Conservation (phyloP, 495 filamentous ascomycete genomes). For the Podospora pseudocomata region DNA sequence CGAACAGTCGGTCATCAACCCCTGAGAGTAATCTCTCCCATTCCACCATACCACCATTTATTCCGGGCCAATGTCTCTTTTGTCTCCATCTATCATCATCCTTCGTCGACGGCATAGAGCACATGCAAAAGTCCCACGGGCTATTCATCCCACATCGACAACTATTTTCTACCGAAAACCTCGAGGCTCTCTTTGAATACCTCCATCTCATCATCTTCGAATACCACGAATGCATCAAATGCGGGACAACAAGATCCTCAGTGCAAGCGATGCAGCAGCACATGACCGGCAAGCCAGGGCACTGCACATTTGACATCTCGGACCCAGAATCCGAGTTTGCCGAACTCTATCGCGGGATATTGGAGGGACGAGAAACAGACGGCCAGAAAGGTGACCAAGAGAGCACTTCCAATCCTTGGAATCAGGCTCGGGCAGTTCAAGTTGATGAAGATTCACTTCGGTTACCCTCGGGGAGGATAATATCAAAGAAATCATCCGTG, state of each 20-base stretch:
- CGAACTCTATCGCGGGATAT: slow-evolving; percentile 28
- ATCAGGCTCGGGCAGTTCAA: neutral
- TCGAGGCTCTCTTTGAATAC: slow-evolving; percentile 34
- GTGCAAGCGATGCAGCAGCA: slow-evolving; percentile 38
- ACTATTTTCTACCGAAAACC: slow-evolving; percentile 26
- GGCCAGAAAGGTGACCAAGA: slow-evolving; percentile 17
- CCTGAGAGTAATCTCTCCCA: neutral
- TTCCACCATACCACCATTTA: neutral
- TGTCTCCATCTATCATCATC: slow-evolving; percentile 17
- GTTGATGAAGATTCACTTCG: slow-evolving; percentile 1
- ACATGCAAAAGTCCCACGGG: slow-evolving; percentile 39
- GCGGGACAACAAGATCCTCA: slow-evolving; percentile 29
- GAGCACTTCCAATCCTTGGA: neutral
- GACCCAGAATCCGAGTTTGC: slow-evolving; percentile 30
- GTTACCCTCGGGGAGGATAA: slow-evolving; percentile 6
- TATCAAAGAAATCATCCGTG: neutral
- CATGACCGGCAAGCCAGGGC: slow-evolving; percentile 32
- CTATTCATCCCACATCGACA: slow-evolving; percentile 30
- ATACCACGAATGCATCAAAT: slow-evolving; percentile 39
- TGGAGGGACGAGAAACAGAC: neutral
- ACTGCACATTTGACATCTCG: slow-evolving; percentile 35
- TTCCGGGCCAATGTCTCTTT: slow-evolving; percentile 23
- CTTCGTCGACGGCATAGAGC: slow-evolving; percentile 29
- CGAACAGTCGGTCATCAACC: neutral
- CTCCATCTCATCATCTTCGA: slow-evolving; percentile 38